These are phyloP conservation scores for Liquidambar formosana DNA, from an alignment of 164 flowering plant genomes.

Conservation along the genomic window DNA sequence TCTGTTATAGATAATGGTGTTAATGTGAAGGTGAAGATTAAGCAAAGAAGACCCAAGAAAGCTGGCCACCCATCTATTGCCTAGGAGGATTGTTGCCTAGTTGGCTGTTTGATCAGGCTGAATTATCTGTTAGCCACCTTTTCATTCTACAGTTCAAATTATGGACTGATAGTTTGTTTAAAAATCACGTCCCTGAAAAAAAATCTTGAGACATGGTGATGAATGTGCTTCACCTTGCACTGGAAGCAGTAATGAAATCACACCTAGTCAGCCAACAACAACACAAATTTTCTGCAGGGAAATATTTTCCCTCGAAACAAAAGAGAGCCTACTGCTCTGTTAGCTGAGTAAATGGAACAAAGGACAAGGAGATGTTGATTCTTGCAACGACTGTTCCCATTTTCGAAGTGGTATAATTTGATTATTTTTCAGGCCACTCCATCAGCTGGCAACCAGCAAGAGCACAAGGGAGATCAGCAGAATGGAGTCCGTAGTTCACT, in stretches of 20 bases:
- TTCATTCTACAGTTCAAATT: no score
- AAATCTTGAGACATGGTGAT: no score
- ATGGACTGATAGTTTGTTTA: no score
- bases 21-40: conserved; percentile 79
- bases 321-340: not conserved
- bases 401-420: no score
- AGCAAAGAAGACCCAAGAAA: conserved; percentile 49
- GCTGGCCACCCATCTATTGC: not conserved
- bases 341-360: not conserved
- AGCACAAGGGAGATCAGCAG: no score
- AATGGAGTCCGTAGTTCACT: no score
- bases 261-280: not conserved
- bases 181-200: no score
- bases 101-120: not conserved
- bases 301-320: not conserved
- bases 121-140: no score
- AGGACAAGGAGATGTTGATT: not conserved
- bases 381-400: not conserved
- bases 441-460: no score
- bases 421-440: no score
- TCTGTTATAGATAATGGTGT: conserved; percentile 67
- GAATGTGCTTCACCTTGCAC: not conserved
- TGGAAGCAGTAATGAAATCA: no score
- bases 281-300: not conserved
- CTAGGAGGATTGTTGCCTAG: not conserved